Conservation (phyloP, 148 eudicot species). For the Silene latifolia region DNA sequence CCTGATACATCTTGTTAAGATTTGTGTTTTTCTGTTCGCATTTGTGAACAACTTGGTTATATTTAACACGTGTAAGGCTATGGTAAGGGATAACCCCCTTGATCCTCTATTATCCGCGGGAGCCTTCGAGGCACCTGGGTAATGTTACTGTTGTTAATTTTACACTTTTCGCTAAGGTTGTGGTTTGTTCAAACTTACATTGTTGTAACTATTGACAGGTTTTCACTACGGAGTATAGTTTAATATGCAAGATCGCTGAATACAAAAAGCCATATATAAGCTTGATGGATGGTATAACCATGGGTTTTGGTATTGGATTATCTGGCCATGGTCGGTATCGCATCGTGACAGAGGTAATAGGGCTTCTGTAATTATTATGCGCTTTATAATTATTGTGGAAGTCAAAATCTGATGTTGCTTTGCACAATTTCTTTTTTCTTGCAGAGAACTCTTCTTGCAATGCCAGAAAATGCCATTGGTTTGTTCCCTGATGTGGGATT, state of each 20-base stretch:
- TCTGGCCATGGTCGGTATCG: slow-evolving; percentile 95
- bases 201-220: slow-evolving; percentile 45
- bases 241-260: slow-evolving; percentile 77
- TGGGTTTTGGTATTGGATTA: slow-evolving; percentile 97
- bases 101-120: too few relatives aligned
- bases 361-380: neutral
- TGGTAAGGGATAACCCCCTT: too few relatives aligned
- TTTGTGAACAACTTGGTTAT: too few relatives aligned
- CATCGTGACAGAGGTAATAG: slow-evolving; percentile 78
- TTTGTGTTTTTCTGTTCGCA: too few relatives aligned
- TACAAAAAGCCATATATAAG: slow-evolving; percentile 87
- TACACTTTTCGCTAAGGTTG: neutral
- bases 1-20: too few relatives aligned
- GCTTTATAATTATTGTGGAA: slow-evolving; percentile 3
- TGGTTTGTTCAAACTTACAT: neutral
- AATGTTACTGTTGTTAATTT: neutral
- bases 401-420: neutral
- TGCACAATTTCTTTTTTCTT: neutral
- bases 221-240: slow-evolving; percentile 78
- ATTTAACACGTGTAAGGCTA: too few relatives aligned
- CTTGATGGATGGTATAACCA: slow-evolving; percentile 96
- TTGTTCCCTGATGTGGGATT: slow-evolving; percentile 99
- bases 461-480: slow-evolving; percentile 98
- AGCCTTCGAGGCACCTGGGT: too few relatives aligned
- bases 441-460: slow-evolving; percentile 90